Conservation (phyloP, 345 rosid genomes). For the Diplotaxis tenuifolia region DNA sequence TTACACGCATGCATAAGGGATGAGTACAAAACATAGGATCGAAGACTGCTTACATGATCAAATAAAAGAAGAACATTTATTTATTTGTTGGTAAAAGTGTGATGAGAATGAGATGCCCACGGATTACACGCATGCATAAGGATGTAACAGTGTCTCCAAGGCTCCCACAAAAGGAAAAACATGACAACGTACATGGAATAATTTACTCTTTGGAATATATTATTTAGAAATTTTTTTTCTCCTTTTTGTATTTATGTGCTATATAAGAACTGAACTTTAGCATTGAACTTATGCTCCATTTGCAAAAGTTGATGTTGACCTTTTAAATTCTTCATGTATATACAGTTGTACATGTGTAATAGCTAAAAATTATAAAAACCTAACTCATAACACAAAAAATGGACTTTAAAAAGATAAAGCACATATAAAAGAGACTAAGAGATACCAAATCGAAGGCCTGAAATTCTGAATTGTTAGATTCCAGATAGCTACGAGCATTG, state of each 20-base stretch:
- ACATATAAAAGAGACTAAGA: slow-evolving; percentile 18
- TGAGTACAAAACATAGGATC: too few species aligned
- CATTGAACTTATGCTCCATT: background rate
- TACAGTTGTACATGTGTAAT: background rate
- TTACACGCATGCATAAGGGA: background rate
- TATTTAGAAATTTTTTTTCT: slow-evolving; percentile 1
- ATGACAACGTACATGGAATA: background rate
- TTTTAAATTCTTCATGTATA: slow-evolving; percentile 13
- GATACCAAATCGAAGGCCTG: slow-evolving; percentile 30
- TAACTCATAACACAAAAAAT: background rate
- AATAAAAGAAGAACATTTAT: background rate
- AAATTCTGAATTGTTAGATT: slow-evolving; percentile 26
- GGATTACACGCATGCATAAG: background rate
- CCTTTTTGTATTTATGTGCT: slow-evolving; percentile 31
- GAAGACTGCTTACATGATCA: too few species aligned
- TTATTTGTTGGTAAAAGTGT: background rate
- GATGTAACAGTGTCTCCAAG: background rate
- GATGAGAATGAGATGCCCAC: background rate
- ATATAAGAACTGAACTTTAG: slow-evolving; percentile 5
- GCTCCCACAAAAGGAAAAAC: background rate
- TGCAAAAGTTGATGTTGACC: slow-evolving; percentile 36
- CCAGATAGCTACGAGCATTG: slow-evolving; percentile 6
- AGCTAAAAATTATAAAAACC: background rate
- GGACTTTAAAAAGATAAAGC: slow-evolving; percentile 23
- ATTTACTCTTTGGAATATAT: slow-evolving; percentile 12